A percentile compares a stretch with the other conserved stretches of the same genome.
Evolutionary conservation across 2,329 filamentous ascomycete genomes (phyloP).

Genomic region (Pestalotiopsis fici): DNA sequence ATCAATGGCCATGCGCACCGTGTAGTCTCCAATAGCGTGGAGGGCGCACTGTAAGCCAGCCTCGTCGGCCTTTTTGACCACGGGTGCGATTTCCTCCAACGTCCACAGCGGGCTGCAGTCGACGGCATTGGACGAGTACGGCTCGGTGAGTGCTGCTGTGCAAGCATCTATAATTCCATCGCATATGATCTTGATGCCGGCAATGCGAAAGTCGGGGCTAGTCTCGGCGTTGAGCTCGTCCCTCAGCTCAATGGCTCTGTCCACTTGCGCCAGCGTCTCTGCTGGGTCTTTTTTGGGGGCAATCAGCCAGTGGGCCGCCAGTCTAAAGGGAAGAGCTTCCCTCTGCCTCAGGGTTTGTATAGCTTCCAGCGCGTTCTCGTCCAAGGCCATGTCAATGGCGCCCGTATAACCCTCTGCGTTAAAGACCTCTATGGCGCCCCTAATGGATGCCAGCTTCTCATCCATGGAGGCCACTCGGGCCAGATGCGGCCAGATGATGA

Average conservation of each 20-base stretch:
- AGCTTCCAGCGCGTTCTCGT: slow-evolving; percentile 55
- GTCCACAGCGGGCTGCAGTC: slow-evolving; percentile 57
- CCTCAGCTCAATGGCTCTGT: slow-evolving; percentile 49
- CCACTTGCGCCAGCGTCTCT: slow-evolving; percentile 49
- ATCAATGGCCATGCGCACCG: slow-evolving; percentile 59
- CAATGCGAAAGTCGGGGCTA: slow-evolving; percentile 47
- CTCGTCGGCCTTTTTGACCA: slow-evolving; percentile 54
- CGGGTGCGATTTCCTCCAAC: slow-evolving; percentile 48
- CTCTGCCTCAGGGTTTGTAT: slow-evolving; percentile 39
- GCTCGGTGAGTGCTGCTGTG: slow-evolving; percentile 61
- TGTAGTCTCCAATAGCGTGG: slow-evolving; percentile 66
- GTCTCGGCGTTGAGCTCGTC: slow-evolving; percentile 42
- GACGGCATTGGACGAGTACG: slow-evolving; percentile 51
- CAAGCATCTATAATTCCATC: slow-evolving; percentile 68
- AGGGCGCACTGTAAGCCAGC: slow-evolving; percentile 62
- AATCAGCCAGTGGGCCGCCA: slow-evolving; percentile 60
- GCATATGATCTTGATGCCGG: slow-evolving; percentile 66
- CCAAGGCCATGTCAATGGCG: slow-evolving; percentile 60
- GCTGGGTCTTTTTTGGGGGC: slow-evolving; percentile 43
- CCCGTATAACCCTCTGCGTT: slow-evolving; percentile 54
- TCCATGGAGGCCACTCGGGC: slow-evolving; percentile 47
- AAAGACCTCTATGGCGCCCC: slow-evolving; percentile 48
- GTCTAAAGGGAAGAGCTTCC: slow-evolving; percentile 41
- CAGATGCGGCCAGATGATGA: slow-evolving; percentile 56
- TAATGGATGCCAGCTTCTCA: slow-evolving; percentile 47